Percentiles rank a stretch among this genome's conserved stretches.
These are phyloP conservation scores for Shiraia sp. DNA, from an alignment of 2,329 filamentous ascomycete species.

Conservation along the genomic window DNA sequence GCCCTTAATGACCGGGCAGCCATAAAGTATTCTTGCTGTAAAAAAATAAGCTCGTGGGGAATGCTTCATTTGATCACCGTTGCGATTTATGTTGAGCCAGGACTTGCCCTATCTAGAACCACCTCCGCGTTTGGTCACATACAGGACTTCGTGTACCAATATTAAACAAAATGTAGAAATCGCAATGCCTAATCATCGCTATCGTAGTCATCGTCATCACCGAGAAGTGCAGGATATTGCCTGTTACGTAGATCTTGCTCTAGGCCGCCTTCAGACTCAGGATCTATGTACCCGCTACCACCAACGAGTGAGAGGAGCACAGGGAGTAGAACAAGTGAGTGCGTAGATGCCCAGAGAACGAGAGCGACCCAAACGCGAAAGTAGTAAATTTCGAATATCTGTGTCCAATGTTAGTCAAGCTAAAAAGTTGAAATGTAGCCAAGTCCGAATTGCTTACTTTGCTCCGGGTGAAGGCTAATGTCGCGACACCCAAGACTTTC, in stretches of 20 bases:
- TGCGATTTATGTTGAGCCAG: too few species aligned
- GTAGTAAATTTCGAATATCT: conserved; percentile 98
- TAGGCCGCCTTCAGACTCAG: conserved; percentile 82
- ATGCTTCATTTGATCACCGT: too few species aligned
- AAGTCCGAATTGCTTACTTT: conserved; percentile 55
- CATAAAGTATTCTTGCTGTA: too few species aligned
- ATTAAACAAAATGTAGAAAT: not conserved
- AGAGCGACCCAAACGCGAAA: conserved; percentile 95
- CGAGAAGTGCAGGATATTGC: conserved; percentile 73
- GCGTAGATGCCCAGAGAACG: conserved; percentile 83
- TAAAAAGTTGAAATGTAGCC: not conserved
- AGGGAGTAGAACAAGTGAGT: conserved; percentile 89
- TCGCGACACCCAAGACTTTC: conserved; percentile 87
- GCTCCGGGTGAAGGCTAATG: conserved; percentile 90
- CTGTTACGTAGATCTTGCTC: conserved; percentile 85
- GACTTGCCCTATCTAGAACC: not conserved
- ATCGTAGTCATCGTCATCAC: conserved; percentile 71
- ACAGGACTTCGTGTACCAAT: not conserved
- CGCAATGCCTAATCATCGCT: conserved; percentile 30
- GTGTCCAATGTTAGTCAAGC: not conserved
- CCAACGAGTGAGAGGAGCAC: conserved; percentile 85
- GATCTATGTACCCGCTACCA: conserved; percentile 82
- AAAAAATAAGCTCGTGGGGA: too few species aligned
- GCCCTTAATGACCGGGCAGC: too few species aligned
- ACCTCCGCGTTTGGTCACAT: not conserved